A percentile compares a stretch with the other conserved stretches of the same genome.
phyloP scores from a whole-genome alignment of 2,329 filamentous ascomycete species.

The Aspergillus flavus region DNA sequence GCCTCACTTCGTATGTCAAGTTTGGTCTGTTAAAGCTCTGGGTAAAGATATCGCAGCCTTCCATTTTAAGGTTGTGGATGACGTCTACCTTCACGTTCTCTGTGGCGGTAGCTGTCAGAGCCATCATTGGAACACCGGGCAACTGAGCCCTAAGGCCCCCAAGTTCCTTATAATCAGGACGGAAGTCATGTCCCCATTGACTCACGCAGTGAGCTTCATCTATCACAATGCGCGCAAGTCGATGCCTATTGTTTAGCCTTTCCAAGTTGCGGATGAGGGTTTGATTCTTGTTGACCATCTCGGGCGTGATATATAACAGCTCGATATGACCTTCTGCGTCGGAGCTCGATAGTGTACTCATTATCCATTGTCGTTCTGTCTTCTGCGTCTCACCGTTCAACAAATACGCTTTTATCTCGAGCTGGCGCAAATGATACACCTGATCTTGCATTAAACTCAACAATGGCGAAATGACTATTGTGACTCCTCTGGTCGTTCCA shows the following conservation, averaged over 20 bases:
- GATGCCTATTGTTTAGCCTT: slow-evolving; percentile 67
- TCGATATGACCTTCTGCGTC: slow-evolving; percentile 78
- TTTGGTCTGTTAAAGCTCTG: slow-evolving; percentile 99
- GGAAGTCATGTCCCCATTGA: slow-evolving; percentile 98
- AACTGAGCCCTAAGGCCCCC: slow-evolving; percentile 73
- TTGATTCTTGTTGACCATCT: slow-evolving; percentile 87
- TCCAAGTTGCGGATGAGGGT: slow-evolving; percentile 68
- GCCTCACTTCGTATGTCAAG: slow-evolving; percentile 79
- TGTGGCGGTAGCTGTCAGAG: slow-evolving; percentile 92
- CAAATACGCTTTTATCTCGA: slow-evolving; percentile 76
- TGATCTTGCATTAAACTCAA: slow-evolving; percentile 98
- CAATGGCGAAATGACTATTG: slow-evolving; percentile 90
- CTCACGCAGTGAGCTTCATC: slow-evolving; percentile 99
- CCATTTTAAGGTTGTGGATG: slow-evolving; percentile 85
- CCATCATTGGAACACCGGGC: slow-evolving; percentile 84
- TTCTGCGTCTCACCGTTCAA: slow-evolving; percentile 75
- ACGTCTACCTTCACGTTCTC: slow-evolving; percentile 90
- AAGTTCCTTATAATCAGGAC: slow-evolving; percentile 89
- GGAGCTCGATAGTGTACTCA: slow-evolving; percentile 62
- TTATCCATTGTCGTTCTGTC: slow-evolving; percentile 66
- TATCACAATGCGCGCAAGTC: slow-evolving; percentile 88
- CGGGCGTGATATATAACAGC: slow-evolving; percentile 91
- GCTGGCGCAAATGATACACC: slow-evolving; percentile 74
- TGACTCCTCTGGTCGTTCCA: slow-evolving; percentile 80
- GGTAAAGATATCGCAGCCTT: slow-evolving; percentile 74